phyloP scores from a whole-genome alignment of 2,329 filamentous ascomycete genomes.

The Epichloe coenophiala region DNA sequence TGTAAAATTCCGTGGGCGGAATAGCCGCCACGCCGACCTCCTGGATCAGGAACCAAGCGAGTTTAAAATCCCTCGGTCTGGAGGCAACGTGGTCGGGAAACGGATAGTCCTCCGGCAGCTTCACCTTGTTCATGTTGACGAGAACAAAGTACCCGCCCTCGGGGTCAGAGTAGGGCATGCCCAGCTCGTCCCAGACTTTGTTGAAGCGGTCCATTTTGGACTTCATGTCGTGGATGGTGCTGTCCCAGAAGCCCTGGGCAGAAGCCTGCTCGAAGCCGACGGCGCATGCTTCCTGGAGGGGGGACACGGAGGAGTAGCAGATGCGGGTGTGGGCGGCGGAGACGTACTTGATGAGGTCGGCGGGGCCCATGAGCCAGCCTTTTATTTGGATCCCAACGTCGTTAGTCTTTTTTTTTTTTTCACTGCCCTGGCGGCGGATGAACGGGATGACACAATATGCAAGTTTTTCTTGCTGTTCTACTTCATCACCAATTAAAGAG shows the following conservation, averaged over 20 bases:
- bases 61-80: constrained; percentile 83
- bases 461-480: too few relatives aligned
- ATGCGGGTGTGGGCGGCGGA: constrained; percentile 89
- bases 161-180: constrained; percentile 73
- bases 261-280: constrained; percentile 91
- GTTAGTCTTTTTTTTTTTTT: neutral
- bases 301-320: constrained; percentile 88
- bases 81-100: constrained; percentile 82
- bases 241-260: constrained; percentile 72
- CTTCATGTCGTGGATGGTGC: constrained; percentile 76
- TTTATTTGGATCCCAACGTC: neutral
- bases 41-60: constrained; percentile 93
- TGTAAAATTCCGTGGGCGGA: constrained; percentile 95
- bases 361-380: constrained; percentile 83
- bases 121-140: constrained; percentile 81
- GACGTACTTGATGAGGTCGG: constrained; percentile 82
- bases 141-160: constrained; percentile 97
- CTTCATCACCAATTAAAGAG: neutral
- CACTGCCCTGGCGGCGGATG: neutral
- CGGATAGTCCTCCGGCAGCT: constrained; percentile 67
- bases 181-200: constrained; percentile 61
- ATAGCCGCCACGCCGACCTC: constrained; percentile 93
- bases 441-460: neutral
- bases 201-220: constrained; percentile 80
- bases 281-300: constrained; percentile 79